Evolutionary conservation across 768 basidiomycete species (phyloP), one percentile per base, ranked within the genome.

Genomic region (Roridomyces roridus): DNA sequence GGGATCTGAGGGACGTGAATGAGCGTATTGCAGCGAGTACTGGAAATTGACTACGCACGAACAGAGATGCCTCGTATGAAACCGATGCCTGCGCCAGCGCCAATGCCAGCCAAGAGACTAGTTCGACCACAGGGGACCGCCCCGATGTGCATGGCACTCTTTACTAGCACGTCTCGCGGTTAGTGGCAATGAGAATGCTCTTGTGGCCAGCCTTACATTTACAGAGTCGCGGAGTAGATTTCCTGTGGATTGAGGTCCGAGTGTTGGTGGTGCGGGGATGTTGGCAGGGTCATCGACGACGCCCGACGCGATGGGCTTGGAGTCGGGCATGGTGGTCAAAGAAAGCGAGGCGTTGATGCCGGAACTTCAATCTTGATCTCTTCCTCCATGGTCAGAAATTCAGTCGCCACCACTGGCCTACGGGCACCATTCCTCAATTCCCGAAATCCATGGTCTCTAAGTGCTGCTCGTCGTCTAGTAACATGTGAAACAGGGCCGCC

Each of bases 71-170:
- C 87, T 51, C 92, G 82, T 51, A 93, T 83, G 51, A 89, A 76
- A 20, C 92, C 92, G 51, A 94, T 82, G 2, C 90, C 92, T 1
- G 79, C 80, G 14, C 92, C 92, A 55, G 88, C 85, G n/a, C 85
- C 88, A 63, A 94, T 92, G 14, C 92, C 92, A 47, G 80, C 83
- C 61, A 94, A 72, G 34, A 94, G 72, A 67, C 88, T 88, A 57
- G 83, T 88, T 31, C 92, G 80, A 44, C 87, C 89, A 66, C 92
- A 94, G 3, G 91, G 92, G 11, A 92, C 79, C 63, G 90, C 84
- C 46, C 80, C 78, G 45, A 93, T 79, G 67, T 84, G 80, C 59
- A 78, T 75, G n/a, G 86, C 74, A 70, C 89, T 89, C 78, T 80
- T 62, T 36, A 57, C 46, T 60, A 40, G 31, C 23, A 40, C 58